These are phyloP conservation scores for Liriodendron chinense DNA, from an alignment of 164 flowering plant genomes.

Conservation along the genomic window DNA sequence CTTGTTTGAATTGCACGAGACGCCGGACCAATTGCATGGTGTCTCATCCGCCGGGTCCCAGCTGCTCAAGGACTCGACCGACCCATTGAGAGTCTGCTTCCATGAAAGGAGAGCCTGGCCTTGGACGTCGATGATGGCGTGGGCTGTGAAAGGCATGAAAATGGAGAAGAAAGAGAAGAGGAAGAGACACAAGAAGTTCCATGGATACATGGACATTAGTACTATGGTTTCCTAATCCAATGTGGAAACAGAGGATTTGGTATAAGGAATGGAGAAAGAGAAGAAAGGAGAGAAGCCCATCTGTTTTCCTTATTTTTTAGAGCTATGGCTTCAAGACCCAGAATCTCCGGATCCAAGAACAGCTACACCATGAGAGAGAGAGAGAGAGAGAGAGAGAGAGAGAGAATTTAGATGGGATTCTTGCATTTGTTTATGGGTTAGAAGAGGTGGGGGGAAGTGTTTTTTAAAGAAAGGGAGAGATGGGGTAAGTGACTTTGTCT, in stretches of 20 bases:
- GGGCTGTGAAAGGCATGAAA: constrained; percentile 11
- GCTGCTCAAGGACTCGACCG: constrained; percentile 43
- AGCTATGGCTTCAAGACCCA: constrained; percentile 65
- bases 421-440: constrained; percentile 43
- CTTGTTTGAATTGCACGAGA: constrained; percentile 55
- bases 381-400: constrained; percentile 50
- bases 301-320: constrained; percentile 22
- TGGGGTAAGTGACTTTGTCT: constrained; percentile 27
- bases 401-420: constrained; percentile 46
- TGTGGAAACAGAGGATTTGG: constrained; percentile 42
- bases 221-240: constrained; percentile 27
- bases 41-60: constrained; percentile 64
- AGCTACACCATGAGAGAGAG: constrained; percentile 53
- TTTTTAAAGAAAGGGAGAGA: constrained; percentile 25
- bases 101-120: constrained; percentile 75
- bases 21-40: constrained; percentile 82
- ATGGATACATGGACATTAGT: constrained; percentile 25
- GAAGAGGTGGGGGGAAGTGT: constrained; percentile 14
- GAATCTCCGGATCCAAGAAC: constrained; percentile 75
- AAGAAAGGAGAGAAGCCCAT: constrained; percentile 74
- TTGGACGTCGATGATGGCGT: constrained; percentile 60
- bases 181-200: constrained; percentile 27
- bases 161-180: constrained; percentile 33
- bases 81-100: constrained; percentile 56
- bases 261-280: constrained; percentile 55